Conservation (phyloP, 2,329 filamentous ascomycete genomes). For the Spiromastix sp. region DNA sequence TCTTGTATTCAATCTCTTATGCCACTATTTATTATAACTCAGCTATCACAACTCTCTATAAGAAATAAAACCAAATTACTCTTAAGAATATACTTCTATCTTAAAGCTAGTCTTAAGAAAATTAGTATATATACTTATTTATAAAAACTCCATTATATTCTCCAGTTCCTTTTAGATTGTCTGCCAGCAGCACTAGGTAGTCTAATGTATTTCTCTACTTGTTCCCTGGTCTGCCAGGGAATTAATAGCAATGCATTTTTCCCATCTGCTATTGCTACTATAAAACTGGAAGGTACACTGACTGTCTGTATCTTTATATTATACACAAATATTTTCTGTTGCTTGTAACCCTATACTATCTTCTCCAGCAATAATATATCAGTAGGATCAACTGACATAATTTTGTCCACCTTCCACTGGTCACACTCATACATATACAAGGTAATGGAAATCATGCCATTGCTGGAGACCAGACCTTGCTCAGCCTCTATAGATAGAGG, state of each 20-base stretch:
- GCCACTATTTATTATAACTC: not conserved
- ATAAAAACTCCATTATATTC: too few species aligned
- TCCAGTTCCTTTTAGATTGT: not conserved
- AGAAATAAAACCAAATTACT: not conserved
- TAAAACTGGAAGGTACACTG: not conserved
- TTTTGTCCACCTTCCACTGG: not conserved
- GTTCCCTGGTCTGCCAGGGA: not conserved
- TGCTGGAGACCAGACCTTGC: not conserved
- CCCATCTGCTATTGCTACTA: conserved; percentile 2
- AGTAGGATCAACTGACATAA: not conserved
- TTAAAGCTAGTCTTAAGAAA: not conserved
- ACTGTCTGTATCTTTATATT: conserved; percentile 1
- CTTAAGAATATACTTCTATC: not conserved
- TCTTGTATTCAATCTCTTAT: not conserved
- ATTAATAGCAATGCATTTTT: conserved; percentile 4
- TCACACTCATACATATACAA: not conserved
- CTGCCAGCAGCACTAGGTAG: not conserved
- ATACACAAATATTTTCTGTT: conserved; percentile 3
- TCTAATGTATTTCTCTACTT: not conserved
- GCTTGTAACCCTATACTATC: conserved; percentile 3
- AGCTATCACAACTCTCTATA: not conserved
- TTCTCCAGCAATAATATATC: not conserved
- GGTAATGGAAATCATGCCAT: not conserved
- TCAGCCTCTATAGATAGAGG: not conserved
- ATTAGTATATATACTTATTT: not conserved